Evolutionary conservation across 495 filamentous ascomycete species (phyloP), one percentile per base, ranked within the genome.

Genomic region (Neurospora hispaniola): DNA sequence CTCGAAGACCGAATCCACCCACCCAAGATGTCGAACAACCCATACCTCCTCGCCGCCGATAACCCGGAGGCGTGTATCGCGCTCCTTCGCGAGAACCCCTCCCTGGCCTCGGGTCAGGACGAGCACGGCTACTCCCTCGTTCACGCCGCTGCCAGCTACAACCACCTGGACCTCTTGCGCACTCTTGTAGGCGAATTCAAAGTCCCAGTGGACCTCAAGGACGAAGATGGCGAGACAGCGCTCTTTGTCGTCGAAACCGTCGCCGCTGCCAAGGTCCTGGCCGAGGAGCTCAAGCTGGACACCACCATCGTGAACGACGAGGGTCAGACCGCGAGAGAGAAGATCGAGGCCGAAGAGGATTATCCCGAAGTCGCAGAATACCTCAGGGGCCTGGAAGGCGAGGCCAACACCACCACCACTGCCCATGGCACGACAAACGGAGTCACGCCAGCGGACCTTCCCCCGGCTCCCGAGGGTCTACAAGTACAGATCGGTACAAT

Each of bases 141-240:
- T 27, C 96, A 99, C 80, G 96, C 96, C 31, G 92, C 95, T 8
- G 88, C 91, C 41, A 98, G 94, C 74, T 99, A 99, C 85, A 90
- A 89, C 78, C 93, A 97, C 75, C 81, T 90, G 42, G 88, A 90
- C 70, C 90, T 98, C 38, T 88, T 98, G 9, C 90, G 90, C 59
- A 82, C 89, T 1, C 88, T 99, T 2, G 87, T 96, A n/a, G 83
- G 86, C 42, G 92, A 92, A 16, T 94, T 92, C 81, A 82, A 90
- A 31, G 93, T 93, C 11, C 82, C 93, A 73, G 88, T 92, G 41
- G 91, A 98, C 78, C 82, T 98, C 54, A 85, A 86, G 70, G 96
- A 98, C 76, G 90, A 94, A 78, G 96, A 98, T 79, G 90, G 89
- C 69, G 96, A 99, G 81, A 97, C 95, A 9, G 91, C 94, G 23